Evolutionary conservation across 495 filamentous ascomycete genomes (phyloP), one percentile per base, ranked within the genome.

Genomic region (Xylaria longipes): DNA sequence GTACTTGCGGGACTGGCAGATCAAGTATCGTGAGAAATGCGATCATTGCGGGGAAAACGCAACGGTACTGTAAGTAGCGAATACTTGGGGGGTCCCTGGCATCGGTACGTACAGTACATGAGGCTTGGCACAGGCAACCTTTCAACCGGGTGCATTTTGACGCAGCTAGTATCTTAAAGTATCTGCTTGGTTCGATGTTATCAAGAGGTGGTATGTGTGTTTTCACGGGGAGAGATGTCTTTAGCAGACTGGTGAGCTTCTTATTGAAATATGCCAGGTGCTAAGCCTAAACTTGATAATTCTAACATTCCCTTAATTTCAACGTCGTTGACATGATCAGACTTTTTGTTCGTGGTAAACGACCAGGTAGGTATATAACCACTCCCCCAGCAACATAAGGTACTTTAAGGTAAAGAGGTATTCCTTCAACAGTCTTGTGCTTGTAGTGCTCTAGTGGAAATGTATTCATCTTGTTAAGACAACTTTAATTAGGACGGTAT

Each of bases 1-100:
- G 65, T 68, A 68, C 65, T 14, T 68, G 65, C 65, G 65, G 65
- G 65, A 68, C 65, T 68, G 14, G 65, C n/a, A 67, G 48, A 67
- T 67, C 64, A 48, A 31, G 64, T 67, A 68, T 68, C 65, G 65
- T 57, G 65, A 68, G 48, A 22, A 27, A 56, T 57, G 33, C 64
- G 37, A 68, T 43, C 31, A 54, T 56, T 68, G 65, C 50, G 65
- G 65, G 65, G 65, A 52, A 41, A 41, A 31, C 9, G 25, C 25
- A 17, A 29, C 9, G 6, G 27, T 50, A 29, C 9, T 1, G 27
- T 50, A 65, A 22, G 41, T 65, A 17, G 62, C 62, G 27, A 50
- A 35, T 48, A 65, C 62, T 50, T 65, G 4, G 43, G 43, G 41
- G 43, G 37, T 27, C 39, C 61, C n/a, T 6, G 11, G 61, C 25